Evolutionary conservation across 2,329 filamentous ascomycete species (phyloP).

Genomic region (Penicillium hordei): DNA sequence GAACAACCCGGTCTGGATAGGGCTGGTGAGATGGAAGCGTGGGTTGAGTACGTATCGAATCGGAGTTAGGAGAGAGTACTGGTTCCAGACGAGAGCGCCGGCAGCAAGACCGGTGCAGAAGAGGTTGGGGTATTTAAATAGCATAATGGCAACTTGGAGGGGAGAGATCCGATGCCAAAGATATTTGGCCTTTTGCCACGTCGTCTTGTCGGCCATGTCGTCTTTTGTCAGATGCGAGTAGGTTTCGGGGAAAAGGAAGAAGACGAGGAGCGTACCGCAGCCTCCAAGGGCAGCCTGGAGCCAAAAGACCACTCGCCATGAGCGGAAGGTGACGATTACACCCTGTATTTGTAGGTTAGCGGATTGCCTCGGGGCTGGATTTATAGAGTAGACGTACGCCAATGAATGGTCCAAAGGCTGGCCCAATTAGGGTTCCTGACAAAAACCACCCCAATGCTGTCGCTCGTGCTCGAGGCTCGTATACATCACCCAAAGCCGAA

Average conservation of each 20-base stretch:
- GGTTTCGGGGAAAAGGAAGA: conserved; percentile 70
- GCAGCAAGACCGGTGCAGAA: conserved; percentile 62
- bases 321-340: conserved; percentile 71
- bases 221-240: conserved; percentile 64
- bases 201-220: conserved; percentile 59
- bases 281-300: conserved; percentile 69
- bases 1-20: conserved; percentile 68
- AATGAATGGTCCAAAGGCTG: conserved; percentile 58
- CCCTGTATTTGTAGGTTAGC: conserved; percentile 60
- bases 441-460: conserved; percentile 74
- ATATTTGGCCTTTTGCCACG: conserved; percentile 51
- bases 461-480: conserved; percentile 65
- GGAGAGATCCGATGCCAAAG: conserved; percentile 68
- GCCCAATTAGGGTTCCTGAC: conserved; percentile 68
- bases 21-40: conserved; percentile 65
- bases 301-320: conserved; percentile 77
- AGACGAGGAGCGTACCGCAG: conserved; percentile 58
- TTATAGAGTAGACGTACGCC: conserved; percentile 28
- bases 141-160: conserved; percentile 57
- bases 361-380: conserved; percentile 21
- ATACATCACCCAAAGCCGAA: conserved; percentile 67
- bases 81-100: conserved; percentile 70
- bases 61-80: conserved; percentile 67
- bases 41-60: conserved; percentile 74
- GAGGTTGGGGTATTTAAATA: conserved; percentile 70